Conservation (phyloP, 768 basidiomycete species). For the Strobilomyces dryophilus region DNA sequence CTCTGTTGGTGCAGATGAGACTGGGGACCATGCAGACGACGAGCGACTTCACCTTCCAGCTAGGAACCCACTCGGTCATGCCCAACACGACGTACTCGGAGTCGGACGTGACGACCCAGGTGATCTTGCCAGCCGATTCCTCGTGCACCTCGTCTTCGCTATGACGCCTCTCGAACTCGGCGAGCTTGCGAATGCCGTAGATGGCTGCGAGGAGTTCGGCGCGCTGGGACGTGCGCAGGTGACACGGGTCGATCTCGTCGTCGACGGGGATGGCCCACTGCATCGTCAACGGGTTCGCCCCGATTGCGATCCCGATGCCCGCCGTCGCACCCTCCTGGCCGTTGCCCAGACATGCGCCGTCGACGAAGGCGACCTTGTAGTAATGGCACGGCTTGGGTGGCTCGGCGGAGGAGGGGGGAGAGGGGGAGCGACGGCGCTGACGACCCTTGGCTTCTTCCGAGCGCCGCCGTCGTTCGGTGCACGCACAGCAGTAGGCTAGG, state of each 20-base stretch:
- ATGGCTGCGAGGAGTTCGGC: conserved; percentile 34
- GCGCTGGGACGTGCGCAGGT: conserved; percentile 29
- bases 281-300: conserved; percentile 5
- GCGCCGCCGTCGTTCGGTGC: background rate
- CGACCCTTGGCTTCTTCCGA: background rate
- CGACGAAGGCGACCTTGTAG: conserved; percentile 31
- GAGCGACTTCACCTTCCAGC: conserved; percentile 27
- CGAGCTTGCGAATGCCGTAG: conserved; percentile 18
- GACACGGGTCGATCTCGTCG: conserved; percentile 18
- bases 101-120: conserved; percentile 29
- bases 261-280: conserved; percentile 26
- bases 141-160: background rate
- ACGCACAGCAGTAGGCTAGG: conserved; percentile 12
- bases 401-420: background rate
- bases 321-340: conserved; percentile 22
- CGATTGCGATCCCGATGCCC: conserved; percentile 31
- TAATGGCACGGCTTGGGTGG: conserved; percentile 19
- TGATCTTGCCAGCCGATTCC: background rate
- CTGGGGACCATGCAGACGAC: background rate
- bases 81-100: conserved; percentile 35
- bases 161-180: background rate
- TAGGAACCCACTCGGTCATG: conserved; percentile 34
- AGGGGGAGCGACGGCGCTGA: background rate
- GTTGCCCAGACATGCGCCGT: conserved; percentile 33
- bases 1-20: background rate